These are phyloP conservation scores for Alternaria ventricosa DNA, from an alignment of 2,329 filamentous ascomycete genomes.

Conservation along the genomic window DNA sequence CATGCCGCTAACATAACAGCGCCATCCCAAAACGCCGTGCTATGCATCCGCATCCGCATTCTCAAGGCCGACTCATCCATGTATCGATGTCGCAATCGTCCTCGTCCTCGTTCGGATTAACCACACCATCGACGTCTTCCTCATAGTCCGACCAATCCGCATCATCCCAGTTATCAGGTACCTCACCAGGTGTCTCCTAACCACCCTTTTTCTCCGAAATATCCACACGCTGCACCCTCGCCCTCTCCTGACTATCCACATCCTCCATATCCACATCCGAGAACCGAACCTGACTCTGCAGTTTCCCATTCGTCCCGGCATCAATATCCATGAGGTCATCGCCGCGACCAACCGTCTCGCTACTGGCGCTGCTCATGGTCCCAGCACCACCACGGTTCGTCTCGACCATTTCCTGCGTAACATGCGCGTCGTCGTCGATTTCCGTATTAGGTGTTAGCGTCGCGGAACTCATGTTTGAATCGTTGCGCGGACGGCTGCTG, in stretches of 20 bases:
- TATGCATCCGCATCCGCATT: not conserved
- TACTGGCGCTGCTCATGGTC: conserved; percentile 29
- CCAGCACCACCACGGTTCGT: conserved; percentile 25
- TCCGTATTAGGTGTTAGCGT: conserved; percentile 48
- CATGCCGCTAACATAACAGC: not conserved
- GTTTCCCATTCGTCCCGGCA: not conserved
- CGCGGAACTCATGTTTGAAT: conserved; percentile 30
- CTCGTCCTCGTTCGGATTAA: not conserved
- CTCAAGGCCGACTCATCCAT: not conserved
- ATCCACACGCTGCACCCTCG: conserved; percentile 32
- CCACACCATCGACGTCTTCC: not conserved
- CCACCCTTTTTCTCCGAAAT: conserved; percentile 34
- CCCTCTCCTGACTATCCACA: conserved; percentile 21
- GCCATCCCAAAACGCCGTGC: not conserved
- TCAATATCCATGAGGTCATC: conserved; percentile 31
- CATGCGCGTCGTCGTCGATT: conserved; percentile 27
- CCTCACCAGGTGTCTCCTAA: not conserved
- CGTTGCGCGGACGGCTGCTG: conserved; percentile 8
- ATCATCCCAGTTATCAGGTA: not conserved
- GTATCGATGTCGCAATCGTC: not conserved
- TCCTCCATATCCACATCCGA: conserved; percentile 36
- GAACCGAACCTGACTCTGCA: conserved; percentile 16
- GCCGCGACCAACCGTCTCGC: conserved; percentile 28
- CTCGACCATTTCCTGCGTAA: conserved; percentile 35
- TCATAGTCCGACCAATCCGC: not conserved